phyloP scores from a whole-genome alignment of 176 grass and related monocot genomes.

The Saccharum officinarum region DNA sequence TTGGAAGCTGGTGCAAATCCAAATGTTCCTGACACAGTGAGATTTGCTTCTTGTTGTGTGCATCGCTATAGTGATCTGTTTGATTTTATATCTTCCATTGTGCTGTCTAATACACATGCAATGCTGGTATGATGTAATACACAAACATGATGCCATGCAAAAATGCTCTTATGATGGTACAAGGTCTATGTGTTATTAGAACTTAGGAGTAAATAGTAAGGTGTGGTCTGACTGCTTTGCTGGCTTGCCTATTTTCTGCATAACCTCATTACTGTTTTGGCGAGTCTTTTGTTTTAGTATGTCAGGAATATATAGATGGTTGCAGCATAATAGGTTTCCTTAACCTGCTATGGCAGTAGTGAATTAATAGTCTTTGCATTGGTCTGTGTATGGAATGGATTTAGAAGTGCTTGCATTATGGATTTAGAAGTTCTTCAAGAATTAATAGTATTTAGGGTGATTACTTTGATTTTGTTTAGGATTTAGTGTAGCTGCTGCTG shows the following conservation, averaged over 20 bases:
- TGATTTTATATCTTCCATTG: neutral
- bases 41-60: constrained; percentile 1
- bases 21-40: constrained; percentile 30
- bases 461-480: neutral
- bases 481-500: constrained; percentile 12
- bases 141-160: neutral
- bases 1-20: constrained; percentile 32
- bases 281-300: constrained; percentile 6
- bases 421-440: neutral
- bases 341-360: constrained; percentile 10
- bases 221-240: neutral
- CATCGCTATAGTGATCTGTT: neutral
- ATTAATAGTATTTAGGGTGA: neutral
- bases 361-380: neutral
- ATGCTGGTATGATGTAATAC: neutral
- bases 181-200: constrained; percentile 6
- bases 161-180: neutral
- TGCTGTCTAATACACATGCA: neutral
- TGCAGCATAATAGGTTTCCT: neutral
- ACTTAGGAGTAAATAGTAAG: neutral
- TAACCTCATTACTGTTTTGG: constrained; percentile 6
- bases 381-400: neutral
- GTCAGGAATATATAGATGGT: neutral
- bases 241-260: neutral
- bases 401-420: neutral